Conservation (phyloP, 2,329 filamentous ascomycete genomes). For the Lachnellula cervina region DNA sequence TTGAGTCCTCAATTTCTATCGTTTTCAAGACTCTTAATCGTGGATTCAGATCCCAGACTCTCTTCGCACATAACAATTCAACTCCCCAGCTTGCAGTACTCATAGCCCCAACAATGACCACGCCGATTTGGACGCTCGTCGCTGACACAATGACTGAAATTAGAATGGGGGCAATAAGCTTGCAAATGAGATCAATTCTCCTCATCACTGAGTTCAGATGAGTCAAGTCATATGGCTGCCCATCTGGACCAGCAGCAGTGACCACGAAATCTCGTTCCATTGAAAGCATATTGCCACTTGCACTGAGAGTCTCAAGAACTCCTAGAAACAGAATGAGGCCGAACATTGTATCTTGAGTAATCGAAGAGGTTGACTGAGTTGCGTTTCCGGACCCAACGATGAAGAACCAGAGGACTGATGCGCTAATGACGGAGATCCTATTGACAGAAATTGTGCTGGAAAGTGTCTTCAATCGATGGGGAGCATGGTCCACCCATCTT, state of each 20-base stretch:
- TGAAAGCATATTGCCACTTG: conserved; percentile 40
- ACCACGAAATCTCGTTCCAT: conserved; percentile 45
- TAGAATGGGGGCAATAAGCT: conserved; percentile 48
- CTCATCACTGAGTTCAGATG: conserved; percentile 50
- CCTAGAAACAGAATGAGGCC: conserved; percentile 35
- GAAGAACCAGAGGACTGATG: conserved; percentile 38
- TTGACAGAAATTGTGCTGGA: conserved; percentile 39
- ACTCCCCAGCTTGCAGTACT: conserved; percentile 39
- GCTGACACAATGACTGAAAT: conserved; percentile 44
- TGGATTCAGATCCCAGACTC: conserved; percentile 36
- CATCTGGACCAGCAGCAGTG: conserved; percentile 32
- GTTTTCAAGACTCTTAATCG: conserved; percentile 29
- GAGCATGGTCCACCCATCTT: conserved; percentile 38
- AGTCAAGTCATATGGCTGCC: conserved; percentile 35
- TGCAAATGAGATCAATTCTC: conserved; percentile 53
- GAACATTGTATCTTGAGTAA: conserved; percentile 28
- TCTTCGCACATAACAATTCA: conserved; percentile 37
- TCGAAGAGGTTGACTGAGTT: background rate
- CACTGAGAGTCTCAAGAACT: conserved; percentile 39
- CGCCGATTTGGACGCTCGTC: conserved; percentile 38
- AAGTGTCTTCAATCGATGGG: conserved; percentile 37
- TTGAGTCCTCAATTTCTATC: background rate
- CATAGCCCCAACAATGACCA: conserved; percentile 41
- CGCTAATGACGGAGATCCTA: conserved; percentile 36
- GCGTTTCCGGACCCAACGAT: conserved; percentile 22